phyloP scores from a whole-genome alignment of 805 yeast genomes.

The Barnettozyma sucrosica region DNA sequence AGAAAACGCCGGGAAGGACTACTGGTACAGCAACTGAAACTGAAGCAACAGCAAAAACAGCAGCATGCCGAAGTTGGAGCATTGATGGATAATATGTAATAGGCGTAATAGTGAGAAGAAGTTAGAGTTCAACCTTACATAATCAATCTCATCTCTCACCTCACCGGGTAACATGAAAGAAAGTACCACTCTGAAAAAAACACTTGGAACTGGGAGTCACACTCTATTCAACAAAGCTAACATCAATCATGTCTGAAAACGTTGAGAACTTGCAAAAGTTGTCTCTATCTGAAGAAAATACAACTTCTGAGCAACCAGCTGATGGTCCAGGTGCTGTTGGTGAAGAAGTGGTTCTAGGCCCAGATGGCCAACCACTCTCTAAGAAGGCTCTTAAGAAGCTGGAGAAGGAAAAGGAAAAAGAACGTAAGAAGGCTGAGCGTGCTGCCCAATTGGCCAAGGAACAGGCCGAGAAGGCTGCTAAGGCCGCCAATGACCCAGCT shows the following conservation, averaged over 20 bases:
- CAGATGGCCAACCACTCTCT: constrained; percentile 78
- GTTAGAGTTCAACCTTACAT: not conserved
- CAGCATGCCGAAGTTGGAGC: not conserved
- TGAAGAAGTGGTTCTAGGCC: constrained; percentile 38
- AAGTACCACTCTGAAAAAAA: not conserved
- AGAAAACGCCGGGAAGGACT: constrained; percentile 47
- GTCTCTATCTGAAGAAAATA: constrained; percentile 6
- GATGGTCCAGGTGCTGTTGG: constrained; percentile 51
- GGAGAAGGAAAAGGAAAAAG: constrained; percentile 90
- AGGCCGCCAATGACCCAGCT: constrained; percentile 79
- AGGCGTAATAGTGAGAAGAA: constrained; percentile 1
- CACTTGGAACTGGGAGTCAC: not conserved
- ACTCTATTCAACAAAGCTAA: not conserved
- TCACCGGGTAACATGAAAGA: not conserved
- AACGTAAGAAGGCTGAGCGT: constrained; percentile 84
- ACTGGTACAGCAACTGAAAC: constrained; percentile 25
- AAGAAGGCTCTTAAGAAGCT: constrained; percentile 94
- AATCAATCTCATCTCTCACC: not conserved
- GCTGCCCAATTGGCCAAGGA: constrained; percentile 87
- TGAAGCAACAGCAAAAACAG: constrained; percentile 4
- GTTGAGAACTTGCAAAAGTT: constrained; percentile 9
- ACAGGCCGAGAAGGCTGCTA: constrained; percentile 58
- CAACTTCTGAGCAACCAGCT: constrained; percentile 1
- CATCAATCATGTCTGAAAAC: constrained; percentile 8
- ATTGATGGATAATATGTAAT: not conserved